Evolutionary conservation across 2,329 filamentous ascomycete genomes (phyloP).

Genomic region (Didymella glomerata): DNA sequence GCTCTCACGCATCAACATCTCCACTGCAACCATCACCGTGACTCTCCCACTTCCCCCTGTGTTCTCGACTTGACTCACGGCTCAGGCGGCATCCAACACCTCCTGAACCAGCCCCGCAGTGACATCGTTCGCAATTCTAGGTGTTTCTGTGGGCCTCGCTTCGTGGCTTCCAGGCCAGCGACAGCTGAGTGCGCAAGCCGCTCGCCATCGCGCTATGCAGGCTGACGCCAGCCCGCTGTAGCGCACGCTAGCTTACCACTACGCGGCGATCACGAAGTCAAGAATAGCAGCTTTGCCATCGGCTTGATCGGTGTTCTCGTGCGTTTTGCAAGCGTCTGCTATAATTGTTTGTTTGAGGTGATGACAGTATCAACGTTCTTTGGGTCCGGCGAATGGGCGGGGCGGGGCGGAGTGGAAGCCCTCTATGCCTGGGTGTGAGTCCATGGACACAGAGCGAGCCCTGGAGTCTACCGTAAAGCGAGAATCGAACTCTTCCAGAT

Average conservation of each 20-base stretch:
- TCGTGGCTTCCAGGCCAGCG: constrained; percentile 2
- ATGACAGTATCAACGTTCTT: too few species aligned
- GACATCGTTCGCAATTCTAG: constrained; percentile 18
- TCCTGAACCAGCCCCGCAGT: constrained; percentile 13
- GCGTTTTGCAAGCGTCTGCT: background rate
- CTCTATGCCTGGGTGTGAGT: too few species aligned
- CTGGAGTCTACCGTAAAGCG: too few species aligned
- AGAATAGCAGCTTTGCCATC: background rate
- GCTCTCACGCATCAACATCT: background rate
- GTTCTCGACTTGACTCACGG: background rate
- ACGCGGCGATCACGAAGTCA: background rate
- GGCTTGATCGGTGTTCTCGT: background rate
- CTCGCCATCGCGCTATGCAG: constrained; percentile 7
- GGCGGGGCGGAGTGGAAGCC: too few species aligned
- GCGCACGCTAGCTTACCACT: constrained; percentile 14
- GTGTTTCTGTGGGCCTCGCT: constrained; percentile 20
- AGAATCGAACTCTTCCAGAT: too few species aligned
- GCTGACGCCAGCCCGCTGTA: constrained; percentile 27
- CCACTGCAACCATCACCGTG: constrained; percentile 4
- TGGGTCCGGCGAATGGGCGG: too few species aligned
- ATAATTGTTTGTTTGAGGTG: background rate
- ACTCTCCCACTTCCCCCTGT: background rate
- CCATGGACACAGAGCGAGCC: too few species aligned
- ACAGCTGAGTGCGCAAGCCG: constrained; percentile 18
- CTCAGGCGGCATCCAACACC: constrained; percentile 7